Conservation (phyloP, 352 stramenopile species). For the Phytophthora podocarpi region DNA sequence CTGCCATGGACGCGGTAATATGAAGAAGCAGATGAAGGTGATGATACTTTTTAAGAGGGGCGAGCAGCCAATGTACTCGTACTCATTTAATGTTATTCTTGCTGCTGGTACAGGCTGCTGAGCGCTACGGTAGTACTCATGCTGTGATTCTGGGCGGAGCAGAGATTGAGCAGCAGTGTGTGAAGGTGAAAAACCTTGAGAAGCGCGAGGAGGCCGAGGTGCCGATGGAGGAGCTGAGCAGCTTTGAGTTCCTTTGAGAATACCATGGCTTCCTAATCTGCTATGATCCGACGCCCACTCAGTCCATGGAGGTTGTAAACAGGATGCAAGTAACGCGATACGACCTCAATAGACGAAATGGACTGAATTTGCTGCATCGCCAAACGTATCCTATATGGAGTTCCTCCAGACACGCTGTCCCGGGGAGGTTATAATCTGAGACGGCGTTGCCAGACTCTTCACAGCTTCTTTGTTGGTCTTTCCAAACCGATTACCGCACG, state of each 20-base stretch:
- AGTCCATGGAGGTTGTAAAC: not conserved
- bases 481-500: no score
- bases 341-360: not conserved
- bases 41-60: not conserved
- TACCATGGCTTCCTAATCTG: not conserved
- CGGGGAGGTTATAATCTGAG: not conserved
- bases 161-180: constrained; percentile 61
- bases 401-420: no score
- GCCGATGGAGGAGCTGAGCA: constrained; percentile 32
- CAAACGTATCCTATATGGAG: no score
- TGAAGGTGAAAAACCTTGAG: constrained; percentile 82
- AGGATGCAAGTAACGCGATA: not conserved
- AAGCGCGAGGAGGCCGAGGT: constrained; percentile 62
- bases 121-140: constrained; percentile 67
- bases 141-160: constrained; percentile 78
- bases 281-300: no score
- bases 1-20: constrained; percentile 73
- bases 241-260: constrained; percentile 40
- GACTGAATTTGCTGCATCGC: not conserved
- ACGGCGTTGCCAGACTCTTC: no score
- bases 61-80: not conserved
- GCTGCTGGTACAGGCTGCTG: constrained; percentile 50
- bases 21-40: constrained; percentile 92
- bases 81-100: not conserved
- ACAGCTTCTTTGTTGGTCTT: no score